Conservation (phyloP, 305 asterid species). For the Plantago coronopus region DNA sequence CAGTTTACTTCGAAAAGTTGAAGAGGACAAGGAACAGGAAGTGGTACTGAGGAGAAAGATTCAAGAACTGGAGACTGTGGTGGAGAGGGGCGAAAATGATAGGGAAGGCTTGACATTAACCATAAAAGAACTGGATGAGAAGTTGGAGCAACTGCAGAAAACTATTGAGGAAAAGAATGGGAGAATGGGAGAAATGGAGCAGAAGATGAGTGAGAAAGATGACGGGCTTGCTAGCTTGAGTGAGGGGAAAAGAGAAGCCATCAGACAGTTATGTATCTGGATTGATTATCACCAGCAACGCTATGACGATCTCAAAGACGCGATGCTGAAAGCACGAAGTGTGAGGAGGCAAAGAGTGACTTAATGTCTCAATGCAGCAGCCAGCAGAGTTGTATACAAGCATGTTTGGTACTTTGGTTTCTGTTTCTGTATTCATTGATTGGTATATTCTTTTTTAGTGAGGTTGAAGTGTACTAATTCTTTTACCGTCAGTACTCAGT, state of each 20-base stretch:
- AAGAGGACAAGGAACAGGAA: slow-evolving; percentile 35
- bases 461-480: neutral
- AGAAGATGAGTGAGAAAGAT: slow-evolving; percentile 35
- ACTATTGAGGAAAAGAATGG: slow-evolving; percentile 36
- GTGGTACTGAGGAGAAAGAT: slow-evolving; percentile 32
- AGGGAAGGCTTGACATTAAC: slow-evolving; percentile 32
- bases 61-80: slow-evolving; percentile 30
- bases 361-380: slow-evolving; percentile 31
- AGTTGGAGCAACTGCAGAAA: slow-evolving; percentile 38
- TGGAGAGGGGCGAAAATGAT: slow-evolving; percentile 41
- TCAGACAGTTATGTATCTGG: slow-evolving; percentile 64
- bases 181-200: slow-evolving; percentile 36
- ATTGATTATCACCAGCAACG: slow-evolving; percentile 73
- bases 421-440: slow-evolving; percentile 7
- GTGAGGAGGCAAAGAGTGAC: slow-evolving; percentile 46
- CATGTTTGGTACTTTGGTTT: slow-evolving; percentile 9
- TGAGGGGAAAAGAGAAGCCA: slow-evolving; percentile 59
- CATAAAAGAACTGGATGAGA: slow-evolving; percentile 38
- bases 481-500: neutral
- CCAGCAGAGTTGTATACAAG: neutral
- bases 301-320: slow-evolving; percentile 55
- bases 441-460: neutral
- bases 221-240: slow-evolving; percentile 31
- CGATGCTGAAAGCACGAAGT: slow-evolving; percentile 43
- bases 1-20: slow-evolving; percentile 41